Base-by-base conservation (phyloP, 768 basidiomycete genomes). In the Mycena vitilis region DNA sequence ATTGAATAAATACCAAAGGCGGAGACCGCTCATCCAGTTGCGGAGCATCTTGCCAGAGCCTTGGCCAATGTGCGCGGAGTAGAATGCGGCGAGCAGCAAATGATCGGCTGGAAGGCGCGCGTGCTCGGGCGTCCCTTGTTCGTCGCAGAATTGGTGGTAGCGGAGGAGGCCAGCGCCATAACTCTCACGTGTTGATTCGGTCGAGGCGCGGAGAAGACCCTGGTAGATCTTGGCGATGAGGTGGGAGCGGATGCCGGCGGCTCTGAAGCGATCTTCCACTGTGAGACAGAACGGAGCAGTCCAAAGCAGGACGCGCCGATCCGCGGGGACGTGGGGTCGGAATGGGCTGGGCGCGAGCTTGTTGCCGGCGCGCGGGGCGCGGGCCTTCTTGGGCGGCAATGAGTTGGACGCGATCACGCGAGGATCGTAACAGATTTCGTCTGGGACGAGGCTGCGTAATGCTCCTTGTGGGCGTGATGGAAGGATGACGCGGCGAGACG, bases 281-380 rank as follows among this genome's bases (percentile, higher is more conserved):
- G 23, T 9, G n/a, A 25, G 36, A 45, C 40, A 44, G 23, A 51
- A n/a, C 2, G 61, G 67, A 2, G 67, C 42, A 7, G 44, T 58
- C 57, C 57, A 58, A 2, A 52, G 51, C 6, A 52, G 60, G 4
- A 61, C 34, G 20, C 66, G 60, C 9, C 60, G 18, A 10, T 54
- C 51, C 9, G 60, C 60, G 4, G 51, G 45, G n/a, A 68, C 56
- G 9, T 42, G 23, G 5, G 61, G 60, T 18, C 55, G 55, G n/a
- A 47, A 63, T 8, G 37, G 34, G 47, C 47, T 63, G 22, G 36
- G 49, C 8, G 42, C 25, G 23, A 60, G 6, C 15, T 25, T 42
- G 52, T 67, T 60, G 4, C 42, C 51, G n/a, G 48, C 4, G 8
- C 38, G 37, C 4, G 53, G 59, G 23, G n/a, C 45, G 1, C 23